phyloP scores from a whole-genome alignment of 495 filamentous ascomycete genomes.

The Clavariopsis aquatica region DNA sequence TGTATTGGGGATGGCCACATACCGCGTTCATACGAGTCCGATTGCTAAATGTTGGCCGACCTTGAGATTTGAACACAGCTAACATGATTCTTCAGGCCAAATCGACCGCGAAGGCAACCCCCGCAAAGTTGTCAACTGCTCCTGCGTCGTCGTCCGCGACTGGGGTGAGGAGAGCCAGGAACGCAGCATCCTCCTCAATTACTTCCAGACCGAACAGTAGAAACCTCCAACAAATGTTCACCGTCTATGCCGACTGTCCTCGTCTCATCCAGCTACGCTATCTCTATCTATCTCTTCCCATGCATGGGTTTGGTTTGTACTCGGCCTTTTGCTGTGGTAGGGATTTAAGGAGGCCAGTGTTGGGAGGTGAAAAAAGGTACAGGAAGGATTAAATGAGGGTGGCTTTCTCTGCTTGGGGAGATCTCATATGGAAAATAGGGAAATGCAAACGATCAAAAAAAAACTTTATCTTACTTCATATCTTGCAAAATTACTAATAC shows the following conservation, averaged over 20 bases:
- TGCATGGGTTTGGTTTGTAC: background rate
- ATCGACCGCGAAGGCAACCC: constrained; percentile 99
- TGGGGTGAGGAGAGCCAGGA: constrained; percentile 99
- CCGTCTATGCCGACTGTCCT: background rate
- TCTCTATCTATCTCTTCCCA: constrained; percentile 4
- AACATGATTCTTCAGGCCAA: constrained; percentile 66
- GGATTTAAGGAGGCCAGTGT: background rate
- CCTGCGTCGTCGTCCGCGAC: constrained; percentile 97
- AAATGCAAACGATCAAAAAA: too few relatives aligned
- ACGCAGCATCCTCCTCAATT: constrained; percentile 96
- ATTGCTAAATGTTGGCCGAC: too few relatives aligned
- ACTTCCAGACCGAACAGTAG: constrained; percentile 92
- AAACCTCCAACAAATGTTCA: constrained; percentile 7
- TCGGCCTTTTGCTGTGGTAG: background rate
- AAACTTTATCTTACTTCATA: too few relatives aligned
- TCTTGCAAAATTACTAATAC: too few relatives aligned
- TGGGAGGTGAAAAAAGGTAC: background rate
- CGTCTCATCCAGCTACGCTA: background rate
- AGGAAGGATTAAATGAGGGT: background rate
- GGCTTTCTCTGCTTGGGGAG: too few relatives aligned
- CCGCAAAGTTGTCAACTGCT: constrained; percentile 99
- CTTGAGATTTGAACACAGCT: constrained; percentile 16
- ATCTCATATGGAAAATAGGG: too few relatives aligned
- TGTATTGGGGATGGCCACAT: too few relatives aligned
- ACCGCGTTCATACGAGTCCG: too few relatives aligned